Base-by-base conservation (phyloP, 1,139 yeast species). In the Suhomyces taliae region DNA sequence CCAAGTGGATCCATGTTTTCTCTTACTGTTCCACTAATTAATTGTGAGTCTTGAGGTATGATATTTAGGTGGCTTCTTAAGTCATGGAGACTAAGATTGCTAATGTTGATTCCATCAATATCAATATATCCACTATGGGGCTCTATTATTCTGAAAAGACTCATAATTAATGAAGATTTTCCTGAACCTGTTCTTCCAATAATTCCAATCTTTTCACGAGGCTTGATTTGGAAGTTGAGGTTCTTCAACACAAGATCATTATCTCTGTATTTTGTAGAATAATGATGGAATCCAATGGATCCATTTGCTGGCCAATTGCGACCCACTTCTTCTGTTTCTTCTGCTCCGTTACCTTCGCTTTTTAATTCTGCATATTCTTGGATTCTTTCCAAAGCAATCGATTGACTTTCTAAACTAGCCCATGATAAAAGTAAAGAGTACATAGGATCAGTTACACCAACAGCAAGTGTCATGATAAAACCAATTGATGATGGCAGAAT, bases 111-210 rank as follows among this genome's bases (percentile, higher is more conserved):
- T 4, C 60, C 62, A 51, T 70, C 76, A 39, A 70, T 67, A 32
- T 61, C 65, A 37, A 71, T 66, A 41, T 59, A 55, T 4, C 76
- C 76, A 1, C 48, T 36, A 12, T 65, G 58, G 6, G 74, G 66
- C 54, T 71, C 76, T 38, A 71, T 64, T 10, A 71, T 67, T 33
- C 76, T 60, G 61, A 70, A 71, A 11, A 71, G 54, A 0, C 76
- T 74, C 47, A 70, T 59, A 1, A 75, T 65, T 34, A 71, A 60
- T 0, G 74, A 64, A 6, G 74, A 69, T 49, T 71, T 71, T 6
- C 76, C 76, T 3, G 76, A 75, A 8, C 76, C 76, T 3, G 76
- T 71, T 54, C 76, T 58, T 12, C 76, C 76, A 34, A 70, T 75
- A 48, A 71, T 67, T 14, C 76, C 76, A 40, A 71, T 56, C 52